These are phyloP conservation scores for Sclerospora graminicola DNA, from an alignment of 352 stramenopile genomes.

Conservation along the genomic window DNA sequence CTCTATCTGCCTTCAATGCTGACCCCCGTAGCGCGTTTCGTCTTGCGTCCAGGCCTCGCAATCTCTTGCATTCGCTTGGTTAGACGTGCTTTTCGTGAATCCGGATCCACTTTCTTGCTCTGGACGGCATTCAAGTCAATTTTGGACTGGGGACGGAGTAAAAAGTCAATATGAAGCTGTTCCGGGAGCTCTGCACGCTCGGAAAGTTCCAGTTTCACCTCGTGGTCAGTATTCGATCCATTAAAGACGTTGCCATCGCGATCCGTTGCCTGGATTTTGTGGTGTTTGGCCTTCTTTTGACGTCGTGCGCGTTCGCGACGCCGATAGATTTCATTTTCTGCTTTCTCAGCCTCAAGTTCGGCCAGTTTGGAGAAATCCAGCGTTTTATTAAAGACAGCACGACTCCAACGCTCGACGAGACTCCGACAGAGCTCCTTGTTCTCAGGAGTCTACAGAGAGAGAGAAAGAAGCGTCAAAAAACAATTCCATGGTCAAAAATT, in stretches of 20 bases:
- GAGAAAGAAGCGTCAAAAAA: no score
- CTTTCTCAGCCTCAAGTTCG: slow-evolving; percentile 79
- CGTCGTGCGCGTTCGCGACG: slow-evolving; percentile 39
- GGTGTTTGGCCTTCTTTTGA: slow-evolving; percentile 33
- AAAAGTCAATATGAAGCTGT: slow-evolving; percentile 72
- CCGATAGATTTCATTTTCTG: slow-evolving; percentile 63
- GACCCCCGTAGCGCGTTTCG: slow-evolving; percentile 57
- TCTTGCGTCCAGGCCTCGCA: slow-evolving; percentile 63
- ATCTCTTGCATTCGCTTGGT: slow-evolving; percentile 84
- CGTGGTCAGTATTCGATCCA: slow-evolving; percentile 12
- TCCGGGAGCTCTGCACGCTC: slow-evolving; percentile 62
- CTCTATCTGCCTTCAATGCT: slow-evolving; percentile 83
- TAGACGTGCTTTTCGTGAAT: slow-evolving; percentile 75
- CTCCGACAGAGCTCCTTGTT: slow-evolving; percentile 83
- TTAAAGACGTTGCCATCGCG: slow-evolving; percentile 46
- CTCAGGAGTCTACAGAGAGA: slow-evolving; percentile 53
- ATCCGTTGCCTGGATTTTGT: slow-evolving; percentile 12
- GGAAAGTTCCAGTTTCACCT: slow-evolving; percentile 34
- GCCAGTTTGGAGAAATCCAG: slow-evolving; percentile 80
- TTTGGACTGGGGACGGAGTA: slow-evolving; percentile 76
- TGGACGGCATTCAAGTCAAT: slow-evolving; percentile 53
- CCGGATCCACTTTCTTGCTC: slow-evolving; percentile 54
- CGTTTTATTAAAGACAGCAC: slow-evolving; percentile 84
- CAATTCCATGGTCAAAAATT: no score
- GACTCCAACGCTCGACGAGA: slow-evolving; percentile 81